These are phyloP conservation scores for Rhizomucor miehei DNA, from an alignment of 371 early-diverging fungal species.

Conservation along the genomic window DNA sequence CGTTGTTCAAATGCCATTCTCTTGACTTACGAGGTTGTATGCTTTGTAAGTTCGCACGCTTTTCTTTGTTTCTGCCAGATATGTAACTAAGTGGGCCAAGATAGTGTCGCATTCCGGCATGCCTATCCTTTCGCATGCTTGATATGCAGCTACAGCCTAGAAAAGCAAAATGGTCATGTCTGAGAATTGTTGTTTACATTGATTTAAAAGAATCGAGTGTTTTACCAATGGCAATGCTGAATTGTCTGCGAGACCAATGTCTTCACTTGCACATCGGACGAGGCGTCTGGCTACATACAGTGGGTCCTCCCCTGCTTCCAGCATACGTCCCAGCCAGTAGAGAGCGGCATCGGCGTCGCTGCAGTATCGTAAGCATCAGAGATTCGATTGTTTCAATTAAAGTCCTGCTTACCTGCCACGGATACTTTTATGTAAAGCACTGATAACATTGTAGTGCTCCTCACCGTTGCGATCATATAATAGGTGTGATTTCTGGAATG, in stretches of 20 bases:
- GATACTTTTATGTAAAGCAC: slow-evolving; percentile 85
- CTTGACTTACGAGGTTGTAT: slow-evolving; percentile 45
- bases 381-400: background rate
- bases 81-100: slow-evolving; percentile 75
- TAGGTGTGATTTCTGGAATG: slow-evolving; percentile 78
- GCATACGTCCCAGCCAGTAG: slow-evolving; percentile 90
- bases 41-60: slow-evolving; percentile 80
- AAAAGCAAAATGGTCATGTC: slow-evolving; percentile 72
- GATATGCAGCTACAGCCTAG: slow-evolving; percentile 74
- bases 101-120: slow-evolving; percentile 91
- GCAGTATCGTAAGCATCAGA: background rate
- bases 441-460: slow-evolving; percentile 86
- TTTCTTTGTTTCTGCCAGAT: slow-evolving; percentile 80
- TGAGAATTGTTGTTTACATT: slow-evolving; percentile 73
- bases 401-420: slow-evolving; percentile 58
- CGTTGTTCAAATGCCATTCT: background rate
- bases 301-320: slow-evolving; percentile 88
- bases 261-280: slow-evolving; percentile 84
- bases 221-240: slow-evolving; percentile 66
- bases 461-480: slow-evolving; percentile 83
- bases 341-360: slow-evolving; percentile 74
- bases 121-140: slow-evolving; percentile 83
- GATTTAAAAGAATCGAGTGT: too few species aligned
- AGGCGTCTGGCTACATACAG: slow-evolving; percentile 75
- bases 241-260: slow-evolving; percentile 85